Base-by-base conservation (phyloP, 2,329 filamentous ascomycete genomes). In the Aspergillus aculeatinus region DNA sequence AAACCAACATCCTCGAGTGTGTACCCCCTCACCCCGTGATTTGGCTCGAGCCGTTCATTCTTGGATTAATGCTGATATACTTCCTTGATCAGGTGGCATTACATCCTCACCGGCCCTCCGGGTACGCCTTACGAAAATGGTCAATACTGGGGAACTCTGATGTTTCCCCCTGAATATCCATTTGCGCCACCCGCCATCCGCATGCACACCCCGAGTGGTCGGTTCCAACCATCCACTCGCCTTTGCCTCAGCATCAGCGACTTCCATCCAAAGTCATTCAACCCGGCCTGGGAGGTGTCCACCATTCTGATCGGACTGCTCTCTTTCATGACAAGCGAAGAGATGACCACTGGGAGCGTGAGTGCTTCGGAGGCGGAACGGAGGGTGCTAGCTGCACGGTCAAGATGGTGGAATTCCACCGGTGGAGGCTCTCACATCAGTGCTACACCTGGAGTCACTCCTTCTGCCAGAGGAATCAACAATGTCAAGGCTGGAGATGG, bases 321-420 rank as follows among this genome's bases (percentile, higher is more conserved):
- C 63, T 96, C 90, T 44, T 99, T 99, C 78, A 99, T 99, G 95
- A 98, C 94, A 2, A 92, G 91, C 66, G 94, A 99, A 73, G 95
- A 99, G 80, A 97, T 98, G 90, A 99, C 95, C 0, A 98, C 95
- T 0, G 95, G 95, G 2, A 93, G 89, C 31, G 86, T 99, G 31
- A 88, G 89, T 5, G 91, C 88, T 19, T 89, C 86, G 0, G 85
- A 91, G 53, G 81, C 85, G 3, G 93, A 98, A 80, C 86, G 94
- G 62, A 89, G 87, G 74, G 85, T 89, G 69, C 86, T 92, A 53
- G 92, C 95, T 0, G 83, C 84, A 25, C 85, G 90, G 63, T 91
- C 91, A 16, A 83, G 91, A 57, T 99, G 95, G 95, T 98, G 93
- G 93, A 99, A 99, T 79, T 91, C 88, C 35, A 98, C 94, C 0